Base-by-base conservation (phyloP, 2,329 filamentous ascomycete species). In the Domatiomyces catenatus region DNA sequence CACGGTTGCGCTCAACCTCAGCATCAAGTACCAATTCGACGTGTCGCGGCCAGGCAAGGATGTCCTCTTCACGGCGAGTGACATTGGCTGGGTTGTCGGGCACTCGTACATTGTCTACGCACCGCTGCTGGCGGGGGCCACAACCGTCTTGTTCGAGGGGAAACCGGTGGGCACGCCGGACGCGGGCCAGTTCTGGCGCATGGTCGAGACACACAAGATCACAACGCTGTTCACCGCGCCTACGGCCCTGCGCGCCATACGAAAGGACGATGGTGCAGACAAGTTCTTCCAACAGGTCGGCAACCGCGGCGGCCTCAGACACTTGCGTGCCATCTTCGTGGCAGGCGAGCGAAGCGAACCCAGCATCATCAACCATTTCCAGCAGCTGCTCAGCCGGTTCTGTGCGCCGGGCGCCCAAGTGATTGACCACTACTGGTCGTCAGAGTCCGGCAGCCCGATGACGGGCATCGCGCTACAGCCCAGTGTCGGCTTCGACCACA, bases 261-360 rank as follows among this genome's bases (percentile, higher is more conserved):
- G 85, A 56, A 81, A 86, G 55, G 87, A 92, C 51, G 89, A 95
- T 61, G 83, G 86, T 0, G 76, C 85, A 5, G 86, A 88, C 64
- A 70, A 71, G 4, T 71, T 76, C 49, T 75, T 94, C 58, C 69
- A 75, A 46, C 65, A 74, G 17, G 69, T 81, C 28, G 88, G 86
- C 6, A 65, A 75, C 45, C 73, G 77, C 39, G 82, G 82, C 8
- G 86, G 86, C 0, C 68, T 95, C n/a, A 80, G 74, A 58, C 77
- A 75, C 2, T 72, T 94, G 26, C 75, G 77, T 44, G 86, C 78
- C 0, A 70, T 95, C 5, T 95, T 94, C 67, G 74, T 95, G 1
- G 90, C 89, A 0, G 89, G 89, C 6, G 89, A 96, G 64, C 74
- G 89, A 42, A 93, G 86, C 32, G 90, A 95, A 61, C 89, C 89